Percentiles rank a stretch among this genome's conserved stretches.
phyloP scores from a whole-genome alignment of 148 eudicot genomes.

The Silene uniflora region DNA sequence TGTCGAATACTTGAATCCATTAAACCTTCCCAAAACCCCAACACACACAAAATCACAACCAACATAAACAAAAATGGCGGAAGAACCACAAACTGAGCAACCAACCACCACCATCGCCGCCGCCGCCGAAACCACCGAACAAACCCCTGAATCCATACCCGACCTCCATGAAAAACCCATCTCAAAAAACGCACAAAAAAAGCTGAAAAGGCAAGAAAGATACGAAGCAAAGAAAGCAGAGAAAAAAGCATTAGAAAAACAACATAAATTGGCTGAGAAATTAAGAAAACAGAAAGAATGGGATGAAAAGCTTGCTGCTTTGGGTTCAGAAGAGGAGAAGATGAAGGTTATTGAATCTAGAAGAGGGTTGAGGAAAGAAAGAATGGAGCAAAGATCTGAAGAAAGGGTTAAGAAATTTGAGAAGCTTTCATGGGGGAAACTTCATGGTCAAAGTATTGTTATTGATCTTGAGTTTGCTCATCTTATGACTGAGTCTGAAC shows the following conservation, averaged over 20 bases:
- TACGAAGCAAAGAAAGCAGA: constrained; percentile 73
- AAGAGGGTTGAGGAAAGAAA: constrained; percentile 47
- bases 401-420: constrained; percentile 52
- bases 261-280: constrained; percentile 50
- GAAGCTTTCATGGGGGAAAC: constrained; percentile 44
- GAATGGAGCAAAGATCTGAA: constrained; percentile 57
- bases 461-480: constrained; percentile 70
- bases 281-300: constrained; percentile 74
- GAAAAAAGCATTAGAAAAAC: constrained; percentile 67
- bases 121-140: neutral
- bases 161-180: constrained; percentile 21
- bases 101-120: neutral
- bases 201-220: constrained; percentile 50
- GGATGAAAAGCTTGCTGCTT: constrained; percentile 49
- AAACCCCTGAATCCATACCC: neutral
- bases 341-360: constrained; percentile 51
- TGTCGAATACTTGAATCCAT: too few species aligned
- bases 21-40: constrained; percentile 15
- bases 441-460: constrained; percentile 62
- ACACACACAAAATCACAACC: neutral
- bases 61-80: constrained; percentile 3
- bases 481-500: constrained; percentile 63
- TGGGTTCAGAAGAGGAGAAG: constrained; percentile 61
- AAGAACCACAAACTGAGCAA: neutral
- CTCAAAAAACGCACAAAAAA: constrained; percentile 77